phyloP scores from a whole-genome alignment of 441 rosid species.

The Viola pubescens region DNA sequence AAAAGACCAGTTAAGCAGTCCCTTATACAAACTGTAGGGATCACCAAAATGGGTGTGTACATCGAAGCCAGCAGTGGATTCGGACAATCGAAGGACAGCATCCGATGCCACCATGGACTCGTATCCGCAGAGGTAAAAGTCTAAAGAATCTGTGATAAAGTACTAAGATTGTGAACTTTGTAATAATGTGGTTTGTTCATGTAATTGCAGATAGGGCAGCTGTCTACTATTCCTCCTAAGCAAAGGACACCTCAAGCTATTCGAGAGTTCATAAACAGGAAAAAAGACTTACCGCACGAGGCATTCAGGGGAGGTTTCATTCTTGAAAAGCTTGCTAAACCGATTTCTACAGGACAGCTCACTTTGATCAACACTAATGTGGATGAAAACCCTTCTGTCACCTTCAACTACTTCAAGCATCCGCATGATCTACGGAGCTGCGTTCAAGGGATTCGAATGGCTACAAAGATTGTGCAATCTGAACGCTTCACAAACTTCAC shows the following conservation, averaged over 20 bases:
- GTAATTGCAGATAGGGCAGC: conserved; percentile 62
- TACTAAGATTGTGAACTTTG: not conserved
- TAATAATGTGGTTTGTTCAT: not conserved
- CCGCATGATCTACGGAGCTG: conserved; percentile 67
- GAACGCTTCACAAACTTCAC: conserved; percentile 55
- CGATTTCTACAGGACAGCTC: conserved; percentile 67
- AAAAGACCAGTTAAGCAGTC: conserved; percentile 52
- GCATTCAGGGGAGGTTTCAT: conserved; percentile 91
- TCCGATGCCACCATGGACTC: conserved; percentile 75
- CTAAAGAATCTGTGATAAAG: not conserved
- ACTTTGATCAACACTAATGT: conserved; percentile 54
- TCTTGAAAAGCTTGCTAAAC: conserved; percentile 69
- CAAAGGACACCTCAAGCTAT: conserved; percentile 63
- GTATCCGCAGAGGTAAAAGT: conserved; percentile 67
- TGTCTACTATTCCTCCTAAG: conserved; percentile 63
- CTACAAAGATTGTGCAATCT: conserved; percentile 54
- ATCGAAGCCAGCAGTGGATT: conserved; percentile 93
- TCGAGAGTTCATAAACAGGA: conserved; percentile 42
- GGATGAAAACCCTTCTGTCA: conserved; percentile 74
- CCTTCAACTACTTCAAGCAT: conserved; percentile 83
- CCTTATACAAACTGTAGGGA: conserved; percentile 84
- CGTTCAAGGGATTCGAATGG: conserved; percentile 60
- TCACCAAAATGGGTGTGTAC: conserved; percentile 77
- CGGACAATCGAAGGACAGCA: conserved; percentile 69
- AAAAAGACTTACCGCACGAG: conserved; percentile 56